Base-by-base conservation (phyloP, 768 basidiomycete species). In the Clitopilus passeckerianus region DNA sequence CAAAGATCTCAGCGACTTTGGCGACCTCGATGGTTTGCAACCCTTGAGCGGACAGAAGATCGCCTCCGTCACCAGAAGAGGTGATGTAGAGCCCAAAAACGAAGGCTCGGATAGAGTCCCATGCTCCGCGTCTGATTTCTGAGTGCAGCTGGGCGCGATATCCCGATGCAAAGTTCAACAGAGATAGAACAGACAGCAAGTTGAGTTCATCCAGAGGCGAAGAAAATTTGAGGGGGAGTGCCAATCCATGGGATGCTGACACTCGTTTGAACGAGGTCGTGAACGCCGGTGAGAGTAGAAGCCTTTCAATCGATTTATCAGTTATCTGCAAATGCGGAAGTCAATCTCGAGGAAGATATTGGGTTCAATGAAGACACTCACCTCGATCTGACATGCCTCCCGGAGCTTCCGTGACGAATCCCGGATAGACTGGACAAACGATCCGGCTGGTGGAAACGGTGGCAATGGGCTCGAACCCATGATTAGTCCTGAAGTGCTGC, bases 141-240 rank as follows among this genome's bases (percentile, higher is more conserved):
- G 73, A 72, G 70, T 91, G 91, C 37, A 95, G 79, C 5, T 87
- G 84, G 5, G 79, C 76, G 23, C 91, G 88, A 70, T 90, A 95
- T 34, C 90, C 90, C 1, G 90, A 91, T 5, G 82, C 90, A 69
- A 95, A 91, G 70, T 94, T 94, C 34, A 96, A 79, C 15, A 94
- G 78, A 1, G 87, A 85, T 43, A 94, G 82, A 7, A 91, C 71
- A 50, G 87, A 85, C n/a, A 95, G 74, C 27, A 95, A 75, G 70
- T 93, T 95, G 60, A 96, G 76, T 72, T 96, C 93, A 44, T 88
- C 83, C 5, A 84, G 72, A 18, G 79, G 71, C 0, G 89, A 87
- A 35, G 89, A 76, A 65, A 95, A 96, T 1, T 87, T 86, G 55
- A 96, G 81, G 1, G 93, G 93, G 59, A 95, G 76, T 6, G 82